Evolutionary conservation across 2,329 filamentous ascomycete genomes (phyloP).

Genomic region (Fusarium agapanthi): DNA sequence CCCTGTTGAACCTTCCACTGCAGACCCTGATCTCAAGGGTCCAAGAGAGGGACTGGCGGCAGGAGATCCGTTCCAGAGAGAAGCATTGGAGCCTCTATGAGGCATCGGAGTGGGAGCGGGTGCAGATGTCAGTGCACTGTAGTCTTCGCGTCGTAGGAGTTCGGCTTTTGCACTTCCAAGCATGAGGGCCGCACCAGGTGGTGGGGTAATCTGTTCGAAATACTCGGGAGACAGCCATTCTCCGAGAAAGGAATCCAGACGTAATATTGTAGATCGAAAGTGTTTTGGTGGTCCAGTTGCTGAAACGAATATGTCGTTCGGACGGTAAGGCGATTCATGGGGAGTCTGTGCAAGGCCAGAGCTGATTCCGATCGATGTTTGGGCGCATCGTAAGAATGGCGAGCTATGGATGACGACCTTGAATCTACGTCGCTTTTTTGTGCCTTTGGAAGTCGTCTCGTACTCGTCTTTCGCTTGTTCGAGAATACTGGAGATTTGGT

Average conservation of each 20-base stretch:
- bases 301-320: slow-evolving; percentile 48
- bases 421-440: slow-evolving; percentile 65
- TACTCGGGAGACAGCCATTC: slow-evolving; percentile 97
- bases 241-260: slow-evolving; percentile 90
- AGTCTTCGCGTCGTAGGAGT: slow-evolving; percentile 79
- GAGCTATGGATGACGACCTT: slow-evolving; percentile 90
- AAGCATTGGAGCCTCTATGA: slow-evolving; percentile 38
- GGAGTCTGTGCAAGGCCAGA: slow-evolving; percentile 77
- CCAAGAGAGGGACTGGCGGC: slow-evolving; percentile 37
- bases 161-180: slow-evolving; percentile 88
- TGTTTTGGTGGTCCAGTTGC: slow-evolving; percentile 44
- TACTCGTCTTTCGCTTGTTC: slow-evolving; percentile 60
- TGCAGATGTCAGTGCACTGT: slow-evolving; percentile 55
- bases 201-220: slow-evolving; percentile 90
- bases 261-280: slow-evolving; percentile 70
- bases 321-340: slow-evolving; percentile 45
- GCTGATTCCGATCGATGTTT: slow-evolving; percentile 88
- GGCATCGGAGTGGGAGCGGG: slow-evolving; percentile 21
- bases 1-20: slow-evolving; percentile 41
- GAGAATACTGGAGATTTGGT: slow-evolving; percentile 80
- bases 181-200: slow-evolving; percentile 87
- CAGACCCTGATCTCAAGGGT: slow-evolving; percentile 27
- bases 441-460: slow-evolving; percentile 42
- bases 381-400: slow-evolving; percentile 92
- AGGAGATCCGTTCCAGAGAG: slow-evolving; percentile 49